Base-by-base conservation (phyloP, 495 filamentous ascomycete genomes). In the Hypomontagnella submonticulosa region DNA sequence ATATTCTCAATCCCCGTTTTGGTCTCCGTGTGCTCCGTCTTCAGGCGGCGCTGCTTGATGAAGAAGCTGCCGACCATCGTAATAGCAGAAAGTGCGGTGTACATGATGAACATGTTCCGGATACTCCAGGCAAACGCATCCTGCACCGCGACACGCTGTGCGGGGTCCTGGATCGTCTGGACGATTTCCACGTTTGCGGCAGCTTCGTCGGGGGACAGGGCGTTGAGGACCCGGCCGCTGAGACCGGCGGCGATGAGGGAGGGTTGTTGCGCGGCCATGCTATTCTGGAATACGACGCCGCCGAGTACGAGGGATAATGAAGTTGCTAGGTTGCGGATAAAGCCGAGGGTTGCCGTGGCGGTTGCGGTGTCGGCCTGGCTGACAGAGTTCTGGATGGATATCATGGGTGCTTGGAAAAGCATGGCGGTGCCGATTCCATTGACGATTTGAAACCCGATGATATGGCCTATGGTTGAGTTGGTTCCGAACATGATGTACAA, bases 281-380 rank as follows among this genome's bases (percentile, higher is more conserved):
- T 64, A 54, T 86, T 86, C 70, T 84, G 80, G 74, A 91, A 92
- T 6, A 92, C 82, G 1, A 89, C 87, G 8, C 87, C 83, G 11
- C 89, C 89, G 6, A 90, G 77, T 4, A 90, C 88, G 30, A 91
- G 84, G 9, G 82, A 84, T 9, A 86, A 78, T 4, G 87, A 80
- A 0, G 84, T 89, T 1, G 85, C 88, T 9, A 92, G 67, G 50
- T 86, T 87, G 4, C 88, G 81, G 27, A 88, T 75, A 69, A 90
- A 90, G 1, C 83, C 79, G 41, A 90, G 82, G 0, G 89, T 87
- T 0, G 87, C 83, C 0, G 88, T 90, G 4, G 88, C 89, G 2
- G 86, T 83, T 0, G 87, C 90, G 0, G 85, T 87, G 23, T 91
- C 87, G 7, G 78, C 75, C 23, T 87, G 84, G 0, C 80, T 76